phyloP scores from a whole-genome alignment of 257 asterid species.

The Solanum verrucosum region DNA sequence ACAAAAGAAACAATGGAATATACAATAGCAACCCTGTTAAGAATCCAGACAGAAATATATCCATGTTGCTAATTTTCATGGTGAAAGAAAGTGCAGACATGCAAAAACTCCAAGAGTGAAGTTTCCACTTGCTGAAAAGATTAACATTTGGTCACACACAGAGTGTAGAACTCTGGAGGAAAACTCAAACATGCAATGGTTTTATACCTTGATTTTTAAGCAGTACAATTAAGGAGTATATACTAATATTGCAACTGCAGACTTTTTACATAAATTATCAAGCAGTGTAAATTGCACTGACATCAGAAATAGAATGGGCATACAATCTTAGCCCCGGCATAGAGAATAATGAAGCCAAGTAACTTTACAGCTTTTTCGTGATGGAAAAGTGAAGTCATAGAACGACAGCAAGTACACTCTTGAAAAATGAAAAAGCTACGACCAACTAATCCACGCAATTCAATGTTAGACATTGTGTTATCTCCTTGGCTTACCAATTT shows the following conservation, averaged over 20 bases:
- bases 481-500: background rate
- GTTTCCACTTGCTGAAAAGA: background rate
- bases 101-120: background rate
- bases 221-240: background rate
- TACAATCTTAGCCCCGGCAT: background rate
- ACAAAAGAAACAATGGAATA: background rate
- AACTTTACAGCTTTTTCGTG: background rate
- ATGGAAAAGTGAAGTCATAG: background rate
- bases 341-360: background rate
- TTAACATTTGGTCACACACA: background rate
- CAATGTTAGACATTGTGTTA: background rate
- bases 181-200: background rate
- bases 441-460: background rate
- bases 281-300: background rate
- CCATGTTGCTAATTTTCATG: background rate
- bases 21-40: background rate
- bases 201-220: background rate
- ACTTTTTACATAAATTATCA: background rate
- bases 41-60: background rate
- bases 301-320: background rate
- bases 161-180: background rate
- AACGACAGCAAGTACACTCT: background rate
- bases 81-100: background rate
- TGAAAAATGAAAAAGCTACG: background rate
- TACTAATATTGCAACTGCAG: background rate